A percentile compares a stretch with the other conserved stretches of the same genome.
Evolutionary conservation across 2,329 filamentous ascomycete genomes (phyloP).

Genomic region (Calonectria hawksworthii): DNA sequence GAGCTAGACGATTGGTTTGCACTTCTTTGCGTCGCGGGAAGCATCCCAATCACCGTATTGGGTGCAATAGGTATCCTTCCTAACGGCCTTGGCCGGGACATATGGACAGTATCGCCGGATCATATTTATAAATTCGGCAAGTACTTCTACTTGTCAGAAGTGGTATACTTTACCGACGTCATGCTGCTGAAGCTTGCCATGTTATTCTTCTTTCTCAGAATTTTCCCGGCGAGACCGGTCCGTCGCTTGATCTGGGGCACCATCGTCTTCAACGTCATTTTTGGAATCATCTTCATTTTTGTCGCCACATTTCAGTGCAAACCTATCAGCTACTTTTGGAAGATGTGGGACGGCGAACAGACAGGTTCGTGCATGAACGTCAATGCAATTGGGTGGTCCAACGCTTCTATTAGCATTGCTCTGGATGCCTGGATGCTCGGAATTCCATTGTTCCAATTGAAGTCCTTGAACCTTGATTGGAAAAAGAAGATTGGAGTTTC

Average conservation of each 20-base stretch:
- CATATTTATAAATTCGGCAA: constrained; percentile 59
- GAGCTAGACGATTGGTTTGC: constrained; percentile 57
- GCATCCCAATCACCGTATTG: constrained; percentile 51
- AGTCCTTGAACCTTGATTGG: constrained; percentile 58
- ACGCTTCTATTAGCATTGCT: constrained; percentile 64
- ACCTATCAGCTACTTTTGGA: constrained; percentile 68
- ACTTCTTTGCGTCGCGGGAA: constrained; percentile 43
- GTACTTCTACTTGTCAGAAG: constrained; percentile 59
- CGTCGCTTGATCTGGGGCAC: constrained; percentile 58
- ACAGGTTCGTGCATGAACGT: constrained; percentile 63
- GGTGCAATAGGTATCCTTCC: constrained; percentile 47
- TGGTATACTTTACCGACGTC: constrained; percentile 63
- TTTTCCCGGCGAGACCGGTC: constrained; percentile 61
- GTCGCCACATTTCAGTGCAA: constrained; percentile 62
- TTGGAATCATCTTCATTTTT: constrained; percentile 58
- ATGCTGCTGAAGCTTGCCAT: constrained; percentile 65
- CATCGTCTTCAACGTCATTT: constrained; percentile 54
- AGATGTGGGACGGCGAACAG: constrained; percentile 62
- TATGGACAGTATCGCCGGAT: constrained; percentile 61
- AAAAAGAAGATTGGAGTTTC: constrained; percentile 63
- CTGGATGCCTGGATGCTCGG: constrained; percentile 67
- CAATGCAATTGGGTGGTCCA: constrained; percentile 47
- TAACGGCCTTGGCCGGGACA: constrained; percentile 63
- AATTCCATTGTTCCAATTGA: constrained; percentile 63
- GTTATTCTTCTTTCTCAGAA: constrained; percentile 67